Conservation (phyloP, 345 rosid species). For the Odontarrhena argentea region DNA sequence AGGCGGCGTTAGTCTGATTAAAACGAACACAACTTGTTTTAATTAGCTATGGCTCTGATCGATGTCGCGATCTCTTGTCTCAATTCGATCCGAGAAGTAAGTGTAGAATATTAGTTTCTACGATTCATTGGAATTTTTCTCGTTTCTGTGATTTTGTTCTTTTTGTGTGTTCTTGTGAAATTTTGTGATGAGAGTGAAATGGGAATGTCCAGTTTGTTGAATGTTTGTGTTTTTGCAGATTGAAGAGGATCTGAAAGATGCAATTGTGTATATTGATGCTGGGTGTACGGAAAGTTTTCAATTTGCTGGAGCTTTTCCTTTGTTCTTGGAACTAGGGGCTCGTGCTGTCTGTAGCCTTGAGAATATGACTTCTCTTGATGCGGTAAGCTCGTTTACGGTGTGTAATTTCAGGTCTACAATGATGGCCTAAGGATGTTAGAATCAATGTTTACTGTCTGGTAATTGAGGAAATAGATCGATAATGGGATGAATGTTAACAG, state of each 20-base stretch:
- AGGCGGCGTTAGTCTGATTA: not conserved
- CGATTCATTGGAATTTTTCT: no score
- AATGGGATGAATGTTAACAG: not conserved
- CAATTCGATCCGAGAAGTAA: slow-evolving; percentile 79
- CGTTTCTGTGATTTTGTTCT: not conserved
- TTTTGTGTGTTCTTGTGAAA: not conserved
- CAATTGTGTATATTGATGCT: slow-evolving; percentile 79
- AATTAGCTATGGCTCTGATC: slow-evolving; percentile 55
- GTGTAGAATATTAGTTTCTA: not conserved
- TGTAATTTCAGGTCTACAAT: not conserved
- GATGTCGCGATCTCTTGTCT: slow-evolving; percentile 78
- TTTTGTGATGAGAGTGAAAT: not conserved
- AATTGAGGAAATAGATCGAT: not conserved
- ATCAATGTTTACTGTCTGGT: not conserved
- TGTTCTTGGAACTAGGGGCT: slow-evolving; percentile 70
- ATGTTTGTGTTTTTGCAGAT: slow-evolving; percentile 44
- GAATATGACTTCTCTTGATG: slow-evolving; percentile 70
- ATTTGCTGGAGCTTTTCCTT: slow-evolving; percentile 77
- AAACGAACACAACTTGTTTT: not conserved
- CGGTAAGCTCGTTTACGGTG: slow-evolving; percentile 50
- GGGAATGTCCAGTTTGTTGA: not conserved
- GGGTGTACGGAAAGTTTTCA: slow-evolving; percentile 97
- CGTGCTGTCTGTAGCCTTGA: slow-evolving; percentile 83
- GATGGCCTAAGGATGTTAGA: not conserved
- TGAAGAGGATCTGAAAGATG: slow-evolving; percentile 66